Evolutionary conservation across 768 basidiomycete species (phyloP).

Genomic region (Amanita pseudoporphyria): DNA sequence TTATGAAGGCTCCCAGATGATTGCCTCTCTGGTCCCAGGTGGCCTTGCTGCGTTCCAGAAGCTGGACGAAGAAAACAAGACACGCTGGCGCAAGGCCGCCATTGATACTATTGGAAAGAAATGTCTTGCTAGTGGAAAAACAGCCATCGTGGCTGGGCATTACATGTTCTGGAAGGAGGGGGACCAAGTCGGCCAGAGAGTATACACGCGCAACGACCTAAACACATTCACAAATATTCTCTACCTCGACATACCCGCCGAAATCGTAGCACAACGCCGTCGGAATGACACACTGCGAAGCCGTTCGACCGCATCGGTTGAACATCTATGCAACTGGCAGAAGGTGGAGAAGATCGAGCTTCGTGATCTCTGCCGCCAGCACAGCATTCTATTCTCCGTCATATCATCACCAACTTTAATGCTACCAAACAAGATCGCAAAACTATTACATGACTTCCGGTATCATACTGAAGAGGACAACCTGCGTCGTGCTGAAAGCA

Average conservation of each 20-base stretch:
- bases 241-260: constrained; percentile 13
- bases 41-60: constrained; percentile 15
- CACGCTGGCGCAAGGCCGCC: constrained; percentile 10
- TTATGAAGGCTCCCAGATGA: constrained; percentile 15
- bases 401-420: constrained; percentile 4
- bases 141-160: constrained; percentile 15
- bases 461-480: constrained; percentile 12
- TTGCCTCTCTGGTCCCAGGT: constrained; percentile 13
- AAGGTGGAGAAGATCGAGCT: constrained; percentile 11
- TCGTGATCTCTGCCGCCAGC: constrained; percentile 14
- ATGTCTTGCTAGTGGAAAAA: constrained; percentile 11
- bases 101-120: constrained; percentile 12
- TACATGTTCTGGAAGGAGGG: constrained; percentile 15
- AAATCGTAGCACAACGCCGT: constrained; percentile 11
- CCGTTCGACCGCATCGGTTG: constrained; percentile 11
- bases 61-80: constrained; percentile 11
- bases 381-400: constrained; percentile 13
- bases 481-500: constrained; percentile 10
- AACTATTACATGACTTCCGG: constrained; percentile 11
- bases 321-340: constrained; percentile 15
- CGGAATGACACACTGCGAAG: constrained; percentile 9
- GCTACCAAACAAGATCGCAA: constrained; percentile 8
- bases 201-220: constrained; percentile 13
- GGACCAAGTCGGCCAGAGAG: constrained; percentile 9
- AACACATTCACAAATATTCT: constrained; percentile 14